Conservation (phyloP, 1,284 basidiomycete species). For the Phylloboletellus chloephorus region DNA sequence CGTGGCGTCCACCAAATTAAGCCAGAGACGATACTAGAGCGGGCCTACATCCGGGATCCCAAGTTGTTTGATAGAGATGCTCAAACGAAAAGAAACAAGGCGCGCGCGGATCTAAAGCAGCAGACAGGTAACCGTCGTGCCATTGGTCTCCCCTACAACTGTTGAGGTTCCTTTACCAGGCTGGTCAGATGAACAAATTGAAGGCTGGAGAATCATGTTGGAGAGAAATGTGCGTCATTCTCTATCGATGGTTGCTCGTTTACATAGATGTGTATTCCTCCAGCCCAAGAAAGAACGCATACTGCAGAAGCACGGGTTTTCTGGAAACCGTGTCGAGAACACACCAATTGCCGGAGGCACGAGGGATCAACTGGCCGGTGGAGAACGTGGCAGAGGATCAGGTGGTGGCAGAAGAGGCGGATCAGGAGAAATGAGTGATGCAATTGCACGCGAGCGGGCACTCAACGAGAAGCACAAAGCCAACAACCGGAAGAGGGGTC, state of each 20-base stretch:
- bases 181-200: constrained; percentile 75
- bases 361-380: constrained; percentile 15
- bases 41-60: constrained; percentile 70
- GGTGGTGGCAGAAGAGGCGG: constrained; percentile 36
- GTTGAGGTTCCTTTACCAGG: constrained; percentile 34
- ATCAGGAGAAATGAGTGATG: constrained; percentile 25
- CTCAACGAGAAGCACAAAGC: constrained; percentile 74
- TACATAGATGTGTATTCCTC: constrained; percentile 6
- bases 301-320: constrained; percentile 66
- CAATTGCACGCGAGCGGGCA: constrained; percentile 45
- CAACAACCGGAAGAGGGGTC: constrained; percentile 61
- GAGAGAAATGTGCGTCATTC: constrained; percentile 66
- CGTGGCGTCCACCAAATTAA: constrained; percentile 24
- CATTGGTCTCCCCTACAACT: neutral
- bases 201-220: constrained; percentile 85
- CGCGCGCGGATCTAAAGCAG: constrained; percentile 56
- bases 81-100: constrained; percentile 61
- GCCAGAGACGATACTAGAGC: constrained; percentile 65
- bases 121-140: constrained; percentile 48
- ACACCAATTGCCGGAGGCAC: constrained; percentile 15
- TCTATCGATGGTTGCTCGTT: constrained; percentile 9
- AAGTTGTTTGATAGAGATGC: constrained; percentile 74
- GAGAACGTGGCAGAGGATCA: constrained; percentile 27
- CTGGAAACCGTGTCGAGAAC: constrained; percentile 47
- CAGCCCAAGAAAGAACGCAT: constrained; percentile 74